Evolutionary conservation across 257 asterid genomes (phyloP), one percentile per base, ranked within the genome.

Genomic region (Nicotiana tabacum): DNA sequence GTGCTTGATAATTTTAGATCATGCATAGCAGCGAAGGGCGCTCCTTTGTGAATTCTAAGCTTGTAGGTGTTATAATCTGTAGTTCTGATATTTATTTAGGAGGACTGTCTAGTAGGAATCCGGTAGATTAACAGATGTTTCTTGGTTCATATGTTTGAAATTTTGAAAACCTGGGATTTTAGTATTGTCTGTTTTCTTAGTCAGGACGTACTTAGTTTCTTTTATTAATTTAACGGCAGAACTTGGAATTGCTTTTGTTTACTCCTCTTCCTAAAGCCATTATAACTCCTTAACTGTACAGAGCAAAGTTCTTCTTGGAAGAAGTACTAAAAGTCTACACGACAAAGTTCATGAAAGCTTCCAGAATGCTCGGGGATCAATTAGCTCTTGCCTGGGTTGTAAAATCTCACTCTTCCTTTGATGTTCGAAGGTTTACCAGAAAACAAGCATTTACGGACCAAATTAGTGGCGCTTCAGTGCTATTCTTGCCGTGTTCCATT

Each of bases 321-420:
- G 91, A 90, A 86, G 97, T 96, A 81, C 88, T 93, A 82, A 72
- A 85, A 85, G 90, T 86, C 74, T 94, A 91, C 87, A 85, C 81
- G 32, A 82, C 93, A 12, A 91, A 87, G 85, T 96, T 88, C 90
- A 89, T 91, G 94, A 91, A 84, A 85, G 98, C 98, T 89, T 96
- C 99, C 76, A 85, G 97, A 83, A 96, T 93, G 98, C 98, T 94
- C 60, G 98, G 98, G 85, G 99, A 96, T 91, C 98, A 96, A 85
- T 85, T 94, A 89, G 98, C 98, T 29, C 98, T 96, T 78, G 97
- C 92, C 15, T 94, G 97, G 97, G 92, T 91, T 27, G 93, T 96
- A 65, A 91, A 84, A 77, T 92, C 97, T 33, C 78, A 88, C 27
- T 89, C 91, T 89, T 88, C 89, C 32, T 94, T 96, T 56, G 86